A percentile compares a stretch with the other conserved stretches of the same genome.
These are phyloP conservation scores for Curvularia sp. DNA, from an alignment of 2,329 filamentous ascomycete species.

Conservation along the genomic window DNA sequence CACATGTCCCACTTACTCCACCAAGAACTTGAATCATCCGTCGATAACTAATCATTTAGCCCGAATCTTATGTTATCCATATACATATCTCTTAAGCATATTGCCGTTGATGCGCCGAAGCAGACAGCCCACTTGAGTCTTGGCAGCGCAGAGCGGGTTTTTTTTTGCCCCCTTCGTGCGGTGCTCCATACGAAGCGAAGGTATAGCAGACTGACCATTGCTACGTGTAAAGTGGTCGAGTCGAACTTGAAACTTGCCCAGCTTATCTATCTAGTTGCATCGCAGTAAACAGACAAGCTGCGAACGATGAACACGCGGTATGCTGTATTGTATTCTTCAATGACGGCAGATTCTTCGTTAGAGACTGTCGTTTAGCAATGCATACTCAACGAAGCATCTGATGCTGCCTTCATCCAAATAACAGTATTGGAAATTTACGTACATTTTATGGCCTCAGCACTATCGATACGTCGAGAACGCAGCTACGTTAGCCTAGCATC, in stretches of 20 bases:
- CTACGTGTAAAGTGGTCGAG: neutral
- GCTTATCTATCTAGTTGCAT: neutral
- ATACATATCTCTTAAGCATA: neutral
- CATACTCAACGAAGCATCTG: neutral
- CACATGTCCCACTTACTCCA: neutral
- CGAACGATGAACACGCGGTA: neutral
- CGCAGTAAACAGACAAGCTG: neutral
- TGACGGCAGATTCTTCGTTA: neutral
- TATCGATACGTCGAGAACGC: neutral
- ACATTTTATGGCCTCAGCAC: neutral
- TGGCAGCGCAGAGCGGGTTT: neutral
- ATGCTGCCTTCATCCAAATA: neutral
- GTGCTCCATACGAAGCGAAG: neutral
- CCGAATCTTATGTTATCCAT: neutral
- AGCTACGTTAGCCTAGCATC: neutral
- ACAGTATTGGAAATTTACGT: neutral
- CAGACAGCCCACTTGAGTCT: neutral
- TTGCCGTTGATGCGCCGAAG: neutral
- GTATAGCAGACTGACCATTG: neutral
- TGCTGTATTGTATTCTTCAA: neutral
- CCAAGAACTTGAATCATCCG: neutral
- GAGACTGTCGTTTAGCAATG: neutral
- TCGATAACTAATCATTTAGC: neutral
- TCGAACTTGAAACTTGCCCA: neutral
- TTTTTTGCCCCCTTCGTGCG: neutral